Evolutionary conservation across 305 asterid species (phyloP).

Genomic region (Withania somnifera): DNA sequence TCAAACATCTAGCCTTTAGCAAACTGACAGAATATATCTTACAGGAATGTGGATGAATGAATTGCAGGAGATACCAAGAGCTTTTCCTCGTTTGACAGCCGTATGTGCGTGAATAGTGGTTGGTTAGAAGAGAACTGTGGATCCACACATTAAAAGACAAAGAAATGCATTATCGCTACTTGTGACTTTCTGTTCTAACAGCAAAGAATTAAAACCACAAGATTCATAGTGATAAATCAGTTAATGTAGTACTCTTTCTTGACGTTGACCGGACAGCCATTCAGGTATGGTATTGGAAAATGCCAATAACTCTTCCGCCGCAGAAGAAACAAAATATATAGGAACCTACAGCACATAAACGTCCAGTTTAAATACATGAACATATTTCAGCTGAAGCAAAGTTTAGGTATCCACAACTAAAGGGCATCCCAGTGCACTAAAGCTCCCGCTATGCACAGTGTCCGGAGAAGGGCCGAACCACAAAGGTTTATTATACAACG

Average conservation of each 20-base stretch:
- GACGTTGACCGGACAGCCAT: slow-evolving; percentile 62
- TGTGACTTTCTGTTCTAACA: neutral
- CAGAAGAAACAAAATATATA: slow-evolving; percentile 61
- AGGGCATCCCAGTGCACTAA: no score
- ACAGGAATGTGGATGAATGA: slow-evolving; percentile 64
- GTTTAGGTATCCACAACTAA: neutral
- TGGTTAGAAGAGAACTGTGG: slow-evolving; percentile 63
- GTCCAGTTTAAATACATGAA: neutral
- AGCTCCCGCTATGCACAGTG: no score
- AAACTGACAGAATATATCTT: no score
- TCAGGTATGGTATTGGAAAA: slow-evolving; percentile 71
- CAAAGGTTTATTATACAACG: no score
- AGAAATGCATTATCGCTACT: neutral
- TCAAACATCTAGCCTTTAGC: no score
- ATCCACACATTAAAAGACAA: neutral
- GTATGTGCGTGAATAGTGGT: slow-evolving; percentile 50
- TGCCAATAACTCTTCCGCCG: slow-evolving; percentile 73
- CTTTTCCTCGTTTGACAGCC: slow-evolving; percentile 54
- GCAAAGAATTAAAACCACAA: slow-evolving; percentile 6
- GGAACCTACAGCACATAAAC: slow-evolving; percentile 49
- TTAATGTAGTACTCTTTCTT: slow-evolving; percentile 48
- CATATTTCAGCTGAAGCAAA: neutral
- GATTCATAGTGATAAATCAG: neutral
- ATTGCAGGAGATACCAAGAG: slow-evolving; percentile 55
- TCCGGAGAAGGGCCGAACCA: no score